These are phyloP conservation scores for Urochloa ruziziensis DNA, from an alignment of 176 grass and related monocot genomes.

Conservation along the genomic window DNA sequence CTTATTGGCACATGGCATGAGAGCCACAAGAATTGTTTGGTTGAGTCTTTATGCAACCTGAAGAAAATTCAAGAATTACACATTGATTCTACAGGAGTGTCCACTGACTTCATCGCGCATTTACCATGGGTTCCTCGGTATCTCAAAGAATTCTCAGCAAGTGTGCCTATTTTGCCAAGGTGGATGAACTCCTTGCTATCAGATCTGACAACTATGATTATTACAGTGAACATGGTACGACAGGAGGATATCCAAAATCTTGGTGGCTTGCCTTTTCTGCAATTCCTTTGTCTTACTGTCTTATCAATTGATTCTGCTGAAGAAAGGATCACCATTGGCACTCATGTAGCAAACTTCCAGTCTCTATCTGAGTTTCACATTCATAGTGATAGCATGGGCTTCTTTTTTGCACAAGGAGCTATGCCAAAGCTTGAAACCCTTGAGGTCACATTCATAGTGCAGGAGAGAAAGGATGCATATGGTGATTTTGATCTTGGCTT, in stretches of 20 bases:
- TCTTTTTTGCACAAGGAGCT: not conserved
- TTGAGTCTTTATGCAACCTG: not conserved
- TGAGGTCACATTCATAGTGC: not conserved
- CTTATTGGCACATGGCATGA: not conserved
- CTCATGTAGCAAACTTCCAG: not conserved
- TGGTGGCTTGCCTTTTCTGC: not conserved
- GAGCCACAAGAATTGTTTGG: not conserved
- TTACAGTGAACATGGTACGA: not conserved
- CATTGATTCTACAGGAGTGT: not conserved
- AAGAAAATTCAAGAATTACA: not conserved
- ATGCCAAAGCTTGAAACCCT: slow-evolving; percentile 15
- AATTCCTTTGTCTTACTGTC: not conserved
- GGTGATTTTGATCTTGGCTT: slow-evolving; percentile 13
- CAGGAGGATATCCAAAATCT: not conserved
- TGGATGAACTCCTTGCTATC: slow-evolving; percentile 7
- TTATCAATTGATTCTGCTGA: not conserved
- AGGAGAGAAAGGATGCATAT: not conserved
- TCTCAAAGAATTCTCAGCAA: not conserved
- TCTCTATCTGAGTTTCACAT: not conserved
- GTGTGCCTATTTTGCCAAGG: not conserved
- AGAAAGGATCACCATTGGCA: not conserved
- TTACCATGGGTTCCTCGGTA: not conserved
- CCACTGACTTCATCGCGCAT: not conserved
- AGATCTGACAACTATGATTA: not conserved
- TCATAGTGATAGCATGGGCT: not conserved